phyloP scores from a whole-genome alignment of 169 alveolate species.

The Cryptosporidium tyzzeri region DNA sequence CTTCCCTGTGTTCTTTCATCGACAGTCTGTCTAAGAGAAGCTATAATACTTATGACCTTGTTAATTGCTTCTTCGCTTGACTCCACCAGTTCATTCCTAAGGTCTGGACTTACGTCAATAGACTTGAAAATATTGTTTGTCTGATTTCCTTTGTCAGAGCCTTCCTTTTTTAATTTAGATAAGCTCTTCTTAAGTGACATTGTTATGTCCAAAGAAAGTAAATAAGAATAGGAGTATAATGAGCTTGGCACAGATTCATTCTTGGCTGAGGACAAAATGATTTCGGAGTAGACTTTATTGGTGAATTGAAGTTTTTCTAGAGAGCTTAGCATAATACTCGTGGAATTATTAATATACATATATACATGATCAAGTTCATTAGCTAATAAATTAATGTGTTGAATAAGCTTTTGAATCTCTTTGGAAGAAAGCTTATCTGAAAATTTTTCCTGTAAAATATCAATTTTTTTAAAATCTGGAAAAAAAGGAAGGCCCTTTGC shows the following conservation, averaged over 20 bases:
- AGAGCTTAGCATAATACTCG: conserved; percentile 21
- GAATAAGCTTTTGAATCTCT: conserved; percentile 12
- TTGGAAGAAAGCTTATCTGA: conserved; percentile 7
- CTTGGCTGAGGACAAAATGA: conserved; percentile 7
- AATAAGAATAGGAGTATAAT: conserved; percentile 29
- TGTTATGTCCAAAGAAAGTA: conserved; percentile 42
- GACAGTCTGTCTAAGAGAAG: conserved; percentile 24
- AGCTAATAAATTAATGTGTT: neutral
- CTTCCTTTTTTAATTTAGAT: neutral
- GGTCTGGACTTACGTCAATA: neutral
- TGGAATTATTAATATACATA: conserved; percentile 19
- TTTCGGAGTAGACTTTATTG: conserved; percentile 31
- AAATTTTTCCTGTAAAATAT: neutral
- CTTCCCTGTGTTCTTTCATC: conserved; percentile 34
- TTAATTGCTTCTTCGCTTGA: conserved; percentile 17
- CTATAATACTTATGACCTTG: conserved; percentile 4
- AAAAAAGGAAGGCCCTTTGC: conserved; percentile 48
- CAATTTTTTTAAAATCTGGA: conserved; percentile 5
- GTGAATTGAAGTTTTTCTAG: conserved; percentile 44
- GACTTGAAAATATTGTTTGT: neutral
- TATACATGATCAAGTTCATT: conserved; percentile 18
- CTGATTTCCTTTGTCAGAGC: neutral
- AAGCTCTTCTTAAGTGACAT: conserved; percentile 16
- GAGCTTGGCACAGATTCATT: conserved; percentile 17
- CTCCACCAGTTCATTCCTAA: neutral